Conservation (phyloP, 257 asterid genomes). For the Apocynum venetum region DNA sequence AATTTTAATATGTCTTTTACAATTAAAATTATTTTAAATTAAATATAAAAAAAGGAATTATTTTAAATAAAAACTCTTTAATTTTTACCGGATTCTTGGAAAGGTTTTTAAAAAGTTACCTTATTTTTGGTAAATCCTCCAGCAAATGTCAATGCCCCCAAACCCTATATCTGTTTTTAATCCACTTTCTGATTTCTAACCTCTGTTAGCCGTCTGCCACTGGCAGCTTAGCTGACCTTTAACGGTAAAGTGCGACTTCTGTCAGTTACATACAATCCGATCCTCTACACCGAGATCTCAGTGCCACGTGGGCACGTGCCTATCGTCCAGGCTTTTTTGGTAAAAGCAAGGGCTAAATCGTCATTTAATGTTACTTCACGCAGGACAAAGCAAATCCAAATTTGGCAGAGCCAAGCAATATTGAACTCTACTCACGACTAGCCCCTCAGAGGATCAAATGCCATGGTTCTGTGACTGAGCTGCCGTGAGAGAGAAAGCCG, state of each 20-base stretch:
- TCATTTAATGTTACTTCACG: not conserved
- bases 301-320: conserved; percentile 53
- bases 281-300: conserved; percentile 19
- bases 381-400: not conserved
- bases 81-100: too few species aligned
- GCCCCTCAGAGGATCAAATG: conserved; percentile 1
- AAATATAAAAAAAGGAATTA: too few species aligned
- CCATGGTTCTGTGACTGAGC: not conserved
- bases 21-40: too few species aligned
- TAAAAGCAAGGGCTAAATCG: conserved; percentile 9
- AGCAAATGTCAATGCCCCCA: too few species aligned
- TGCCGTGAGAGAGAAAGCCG: not conserved
- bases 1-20: too few species aligned
- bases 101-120: too few species aligned
- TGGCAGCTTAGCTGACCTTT: not conserved
- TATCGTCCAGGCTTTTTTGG: conserved; percentile 24
- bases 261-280: not conserved
- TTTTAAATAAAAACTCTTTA: too few species aligned
- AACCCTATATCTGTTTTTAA: too few species aligned
- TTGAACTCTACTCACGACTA: not conserved
- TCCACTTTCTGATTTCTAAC: not conserved
- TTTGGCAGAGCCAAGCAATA: not conserved
- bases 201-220: not conserved
- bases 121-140: too few species aligned
- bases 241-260: conserved; percentile 16